Evolutionary conservation across 257 asterid species (phyloP).

Genomic region (Rehmannia glutinosa): DNA sequence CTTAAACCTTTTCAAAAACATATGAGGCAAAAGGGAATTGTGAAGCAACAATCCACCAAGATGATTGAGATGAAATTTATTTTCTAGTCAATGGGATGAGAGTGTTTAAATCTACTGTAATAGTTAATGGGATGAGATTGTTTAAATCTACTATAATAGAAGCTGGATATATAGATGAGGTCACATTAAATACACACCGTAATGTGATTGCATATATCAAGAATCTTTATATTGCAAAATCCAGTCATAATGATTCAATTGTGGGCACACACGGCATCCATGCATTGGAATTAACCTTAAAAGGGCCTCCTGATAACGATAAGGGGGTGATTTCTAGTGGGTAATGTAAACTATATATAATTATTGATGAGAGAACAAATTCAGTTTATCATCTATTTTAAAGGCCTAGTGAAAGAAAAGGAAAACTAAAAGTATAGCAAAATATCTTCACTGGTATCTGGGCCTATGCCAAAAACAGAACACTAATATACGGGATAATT

Average conservation of each 20-base stretch:
- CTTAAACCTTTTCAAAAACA: neutral
- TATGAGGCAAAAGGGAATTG: too few relatives aligned
- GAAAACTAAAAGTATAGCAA: too few relatives aligned
- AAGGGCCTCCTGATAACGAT: neutral
- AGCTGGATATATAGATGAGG: too few relatives aligned
- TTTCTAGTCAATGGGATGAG: neutral
- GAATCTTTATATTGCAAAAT: too few relatives aligned
- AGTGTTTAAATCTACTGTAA: too few relatives aligned
- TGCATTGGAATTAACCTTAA: neutral
- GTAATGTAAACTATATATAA: too few relatives aligned
- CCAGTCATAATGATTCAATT: neutral
- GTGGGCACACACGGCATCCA: conserved; percentile 5
- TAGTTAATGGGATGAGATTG: too few relatives aligned
- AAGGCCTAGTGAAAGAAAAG: neutral
- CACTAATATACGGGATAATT: neutral
- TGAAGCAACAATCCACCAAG: neutral
- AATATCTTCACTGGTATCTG: neutral
- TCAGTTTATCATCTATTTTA: neutral
- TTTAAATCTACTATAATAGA: neutral
- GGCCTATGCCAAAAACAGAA: neutral
- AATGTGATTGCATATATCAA: neutral
- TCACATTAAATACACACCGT: neutral
- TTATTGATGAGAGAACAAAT: neutral
- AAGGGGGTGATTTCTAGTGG: neutral
- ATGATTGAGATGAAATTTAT: neutral